Percentiles rank a stretch among this genome's conserved stretches.
Evolutionary conservation across 148 eudicot genomes (phyloP).

Genomic region (Persicaria maculosa): DNA sequence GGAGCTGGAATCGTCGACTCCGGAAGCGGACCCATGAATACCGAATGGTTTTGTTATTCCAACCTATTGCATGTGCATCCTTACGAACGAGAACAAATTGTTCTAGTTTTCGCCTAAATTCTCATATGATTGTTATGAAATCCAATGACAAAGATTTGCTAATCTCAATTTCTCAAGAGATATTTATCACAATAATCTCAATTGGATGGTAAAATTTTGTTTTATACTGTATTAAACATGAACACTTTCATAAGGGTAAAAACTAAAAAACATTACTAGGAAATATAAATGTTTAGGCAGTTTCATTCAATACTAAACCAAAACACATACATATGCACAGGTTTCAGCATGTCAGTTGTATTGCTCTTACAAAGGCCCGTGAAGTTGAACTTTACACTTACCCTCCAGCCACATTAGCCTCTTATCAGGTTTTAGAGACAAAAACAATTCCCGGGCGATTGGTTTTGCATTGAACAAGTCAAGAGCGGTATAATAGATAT

Average conservation of each 20-base stretch:
- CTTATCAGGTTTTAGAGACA: conserved; percentile 54
- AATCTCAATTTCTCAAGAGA: no score
- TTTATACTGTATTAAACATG: background rate
- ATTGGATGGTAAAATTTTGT: background rate
- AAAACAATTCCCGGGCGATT: conserved; percentile 49
- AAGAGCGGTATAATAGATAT: conserved; percentile 51
- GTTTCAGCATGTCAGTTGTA: background rate
- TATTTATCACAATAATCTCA: no score
- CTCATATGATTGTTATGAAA: no score
- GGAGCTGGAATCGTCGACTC: no score
- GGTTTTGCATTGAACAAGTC: conserved; percentile 44
- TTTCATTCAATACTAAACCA: background rate
- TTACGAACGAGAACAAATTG: no score
- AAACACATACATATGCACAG: background rate
- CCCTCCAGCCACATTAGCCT: conserved; percentile 51
- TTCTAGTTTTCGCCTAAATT: no score
- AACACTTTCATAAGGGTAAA: background rate
- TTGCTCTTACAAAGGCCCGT: background rate
- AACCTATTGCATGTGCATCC: no score
- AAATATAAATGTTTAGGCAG: background rate
- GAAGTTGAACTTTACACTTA: conserved; percentile 37
- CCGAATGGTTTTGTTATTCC: no score
- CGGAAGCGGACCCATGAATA: no score
- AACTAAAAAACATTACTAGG: background rate
- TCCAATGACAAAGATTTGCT: no score